These are phyloP conservation scores for Gelatoporia subvermispora DNA, from an alignment of 768 basidiomycete species.

Conservation along the genomic window DNA sequence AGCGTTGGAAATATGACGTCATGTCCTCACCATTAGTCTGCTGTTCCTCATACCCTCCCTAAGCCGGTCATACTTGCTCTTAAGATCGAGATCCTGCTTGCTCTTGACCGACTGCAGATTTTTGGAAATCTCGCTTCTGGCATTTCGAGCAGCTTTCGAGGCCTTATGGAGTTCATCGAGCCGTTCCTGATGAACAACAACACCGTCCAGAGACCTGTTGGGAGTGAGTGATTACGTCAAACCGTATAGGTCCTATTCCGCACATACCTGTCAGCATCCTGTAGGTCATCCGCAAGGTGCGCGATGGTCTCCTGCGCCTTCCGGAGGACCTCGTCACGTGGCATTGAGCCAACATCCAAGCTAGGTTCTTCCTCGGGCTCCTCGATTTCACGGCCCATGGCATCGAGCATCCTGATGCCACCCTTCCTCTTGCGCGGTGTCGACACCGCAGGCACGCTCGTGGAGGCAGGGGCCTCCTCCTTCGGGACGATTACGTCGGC, in stretches of 20 bases:
- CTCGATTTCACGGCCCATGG: slow-evolving; percentile 60
- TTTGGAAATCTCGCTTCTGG: slow-evolving; percentile 40
- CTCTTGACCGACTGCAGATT: slow-evolving; percentile 36
- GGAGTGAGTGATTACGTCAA: neutral
- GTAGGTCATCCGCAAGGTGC: slow-evolving; percentile 51
- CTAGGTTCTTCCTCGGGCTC: slow-evolving; percentile 16
- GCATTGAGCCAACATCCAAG: slow-evolving; percentile 19
- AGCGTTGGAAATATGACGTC: neutral
- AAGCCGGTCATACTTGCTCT: slow-evolving; percentile 28
- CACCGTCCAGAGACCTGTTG: slow-evolving; percentile 36
- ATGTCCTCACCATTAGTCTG: slow-evolving; percentile 33
- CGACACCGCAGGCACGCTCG: slow-evolving; percentile 1
- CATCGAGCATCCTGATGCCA: slow-evolving; percentile 58
- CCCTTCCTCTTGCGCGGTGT: slow-evolving; percentile 31
- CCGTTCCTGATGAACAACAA: slow-evolving; percentile 37
- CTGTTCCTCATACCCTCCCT: slow-evolving; percentile 33
- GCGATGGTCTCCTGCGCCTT: slow-evolving; percentile 56
- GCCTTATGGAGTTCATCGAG: slow-evolving; percentile 42
- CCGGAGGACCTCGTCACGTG: slow-evolving; percentile 48
- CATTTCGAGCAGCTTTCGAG: slow-evolving; percentile 48
- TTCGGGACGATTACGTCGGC: neutral
- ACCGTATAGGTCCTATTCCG: slow-evolving; percentile 4
- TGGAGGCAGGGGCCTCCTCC: slow-evolving; percentile 1
- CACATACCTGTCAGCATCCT: slow-evolving; percentile 54
- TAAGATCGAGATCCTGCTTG: slow-evolving; percentile 32